Evolutionary conservation across 208 protist genomes (phyloP), one percentile per base, ranked within the genome.

Genomic region (Crithidia mellificae): DNA sequence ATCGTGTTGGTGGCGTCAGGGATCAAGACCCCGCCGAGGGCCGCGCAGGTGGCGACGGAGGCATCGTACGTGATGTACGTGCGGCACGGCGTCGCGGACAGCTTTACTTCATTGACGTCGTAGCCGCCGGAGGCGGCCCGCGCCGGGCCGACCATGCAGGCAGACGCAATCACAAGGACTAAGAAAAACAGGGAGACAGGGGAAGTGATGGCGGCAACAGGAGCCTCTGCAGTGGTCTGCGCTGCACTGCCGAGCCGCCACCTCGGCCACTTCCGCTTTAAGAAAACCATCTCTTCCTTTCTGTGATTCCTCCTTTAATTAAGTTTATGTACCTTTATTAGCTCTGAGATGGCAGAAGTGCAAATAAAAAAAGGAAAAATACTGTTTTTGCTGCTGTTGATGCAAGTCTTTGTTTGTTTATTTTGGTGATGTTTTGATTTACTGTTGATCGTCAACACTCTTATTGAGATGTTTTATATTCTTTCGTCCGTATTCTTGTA

Each of bases 1-100:
- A 67, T 22, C 25, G 63, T 25, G 25, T 39, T 57, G 14, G 64
- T 56, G 4, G 59, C 24, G 22, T 74, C 71, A 7, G 63, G 44
- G 22, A 67, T 34, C 20, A 74, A 32, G 3, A 29, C 27, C 5
- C 59, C 77, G 47, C 52, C 55, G 25, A 27, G 11, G 14, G 14
- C 0, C 0, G 30, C 2, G 47, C 65, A 63, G 32, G 12, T 34
- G 6, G 9, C 14, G 20, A 15, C 7, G 20, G 51, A 49, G 27
- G 38, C 25, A 43, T n/a, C 15, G 41, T 68, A 62, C 30, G 56
- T 43, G 36, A 44, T 53, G 27, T n/a, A 56, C 5, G 19, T 19
- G n/a, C 29, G 2, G 15, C 14, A 9, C 30, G 22, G 32, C 8
- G 36, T 29, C 2, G 24, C n/a, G 8, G 29, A 41, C 44, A 57